Percentiles rank a stretch among this genome's conserved stretches.
Conservation (phyloP, 495 filamentous ascomycete genomes). For the Hyaloscypha hepaticicola region DNA sequence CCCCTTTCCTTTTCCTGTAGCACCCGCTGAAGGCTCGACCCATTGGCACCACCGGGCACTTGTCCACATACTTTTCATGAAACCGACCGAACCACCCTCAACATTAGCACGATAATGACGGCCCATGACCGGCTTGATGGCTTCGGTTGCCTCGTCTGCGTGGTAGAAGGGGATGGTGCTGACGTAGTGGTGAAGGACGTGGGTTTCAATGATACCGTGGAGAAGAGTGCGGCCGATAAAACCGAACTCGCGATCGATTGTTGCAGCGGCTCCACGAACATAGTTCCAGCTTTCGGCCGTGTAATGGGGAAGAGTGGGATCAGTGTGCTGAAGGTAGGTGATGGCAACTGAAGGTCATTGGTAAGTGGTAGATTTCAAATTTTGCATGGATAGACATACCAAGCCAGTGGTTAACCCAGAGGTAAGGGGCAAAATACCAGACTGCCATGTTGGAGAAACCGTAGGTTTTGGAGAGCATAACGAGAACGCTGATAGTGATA, state of each 20-base stretch:
- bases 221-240: conserved; percentile 84
- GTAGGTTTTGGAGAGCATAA: conserved; percentile 66
- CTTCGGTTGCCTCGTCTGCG: conserved; percentile 82
- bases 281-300: conserved; percentile 75
- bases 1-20: conserved; percentile 60
- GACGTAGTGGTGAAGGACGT: conserved; percentile 88
- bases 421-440: conserved; percentile 92
- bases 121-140: conserved; percentile 82
- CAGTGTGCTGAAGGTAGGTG: conserved; percentile 90
- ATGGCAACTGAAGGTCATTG: conserved; percentile 63
- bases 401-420: conserved; percentile 99
- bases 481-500: conserved; percentile 49
- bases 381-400: conserved; percentile 58
- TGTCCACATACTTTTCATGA: conserved; percentile 62
- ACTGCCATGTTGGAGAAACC: conserved; percentile 84
- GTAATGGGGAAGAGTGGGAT: conserved; percentile 85
- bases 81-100: conserved; percentile 59
- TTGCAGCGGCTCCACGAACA: conserved; percentile 79
- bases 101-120: conserved; percentile 73
- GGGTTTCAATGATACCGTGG: conserved; percentile 90
- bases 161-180: conserved; percentile 87
- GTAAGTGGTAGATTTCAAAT: not conserved
- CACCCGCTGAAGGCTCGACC: conserved; percentile 67
- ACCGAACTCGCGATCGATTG: conserved; percentile 86
- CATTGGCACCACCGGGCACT: conserved; percentile 72